A percentile compares a stretch with the other conserved stretches of the same genome.
phyloP scores from a whole-genome alignment of 2,329 filamentous ascomycete species.

The Aquanectria penicillioides region DNA sequence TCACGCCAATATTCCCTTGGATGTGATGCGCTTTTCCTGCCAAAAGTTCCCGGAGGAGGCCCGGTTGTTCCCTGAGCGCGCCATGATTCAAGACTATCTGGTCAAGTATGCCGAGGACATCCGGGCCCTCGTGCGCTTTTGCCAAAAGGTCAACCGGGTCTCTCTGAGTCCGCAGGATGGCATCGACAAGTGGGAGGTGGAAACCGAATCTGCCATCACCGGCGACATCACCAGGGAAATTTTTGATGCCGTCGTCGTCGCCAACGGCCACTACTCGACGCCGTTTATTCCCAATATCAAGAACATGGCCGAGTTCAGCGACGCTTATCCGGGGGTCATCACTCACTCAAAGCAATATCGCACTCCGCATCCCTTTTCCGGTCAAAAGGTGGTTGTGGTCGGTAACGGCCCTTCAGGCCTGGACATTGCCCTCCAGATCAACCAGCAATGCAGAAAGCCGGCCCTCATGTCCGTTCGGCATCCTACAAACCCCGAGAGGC shows the following conservation, averaged over 20 bases:
- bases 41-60: slow-evolving; percentile 69
- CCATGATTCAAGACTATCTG: slow-evolving; percentile 79
- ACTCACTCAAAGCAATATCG: slow-evolving; percentile 86
- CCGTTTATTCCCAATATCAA: slow-evolving; percentile 72
- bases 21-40: slow-evolving; percentile 84
- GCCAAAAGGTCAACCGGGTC: slow-evolving; percentile 74
- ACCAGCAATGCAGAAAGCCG: slow-evolving; percentile 64
- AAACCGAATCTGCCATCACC: slow-evolving; percentile 60
- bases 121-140: slow-evolving; percentile 73
- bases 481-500: slow-evolving; percentile 56
- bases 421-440: slow-evolving; percentile 84
- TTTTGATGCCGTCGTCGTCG: slow-evolving; percentile 81
- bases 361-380: slow-evolving; percentile 67
- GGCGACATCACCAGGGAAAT: slow-evolving; percentile 51
- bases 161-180: slow-evolving; percentile 41
- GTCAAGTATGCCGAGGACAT: slow-evolving; percentile 76
- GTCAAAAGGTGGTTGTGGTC: slow-evolving; percentile 82
- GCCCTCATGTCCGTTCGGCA: slow-evolving; percentile 73
- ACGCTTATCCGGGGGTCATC: slow-evolving; percentile 67
- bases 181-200: slow-evolving; percentile 69
- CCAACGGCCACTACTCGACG: slow-evolving; percentile 79
- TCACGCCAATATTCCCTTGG: slow-evolving; percentile 87
- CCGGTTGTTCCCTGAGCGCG: slow-evolving; percentile 79
- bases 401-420: slow-evolving; percentile 87
- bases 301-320: slow-evolving; percentile 69